Evolutionary conservation across 106 monocot genomes (phyloP).

Genomic region (Posidonia australis): DNA sequence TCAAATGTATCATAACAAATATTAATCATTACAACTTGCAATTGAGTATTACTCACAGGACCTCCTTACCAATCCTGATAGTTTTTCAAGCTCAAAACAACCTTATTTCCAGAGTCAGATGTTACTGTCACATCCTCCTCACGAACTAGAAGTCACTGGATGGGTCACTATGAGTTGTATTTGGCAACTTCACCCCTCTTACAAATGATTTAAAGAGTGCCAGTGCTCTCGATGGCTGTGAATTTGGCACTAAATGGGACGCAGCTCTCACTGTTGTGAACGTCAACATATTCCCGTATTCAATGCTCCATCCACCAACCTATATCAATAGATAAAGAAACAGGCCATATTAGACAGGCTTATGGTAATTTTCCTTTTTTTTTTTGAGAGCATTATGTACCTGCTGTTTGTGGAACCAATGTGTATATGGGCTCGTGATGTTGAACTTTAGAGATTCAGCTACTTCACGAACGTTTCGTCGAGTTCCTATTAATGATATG

Average conservation of each 20-base stretch:
- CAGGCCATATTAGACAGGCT: no score
- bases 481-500: constrained; percentile 67
- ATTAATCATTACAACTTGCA: no score
- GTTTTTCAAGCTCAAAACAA: no score
- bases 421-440: constrained; percentile 55
- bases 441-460: constrained; percentile 49
- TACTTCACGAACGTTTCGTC: constrained; percentile 72
- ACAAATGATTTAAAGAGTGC: constrained; percentile 51
- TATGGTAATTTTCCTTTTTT: no score
- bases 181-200: constrained; percentile 38
- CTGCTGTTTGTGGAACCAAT: constrained; percentile 88
- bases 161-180: no score
- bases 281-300: constrained; percentile 62
- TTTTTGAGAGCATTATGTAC: constrained; percentile 21
- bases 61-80: no score
- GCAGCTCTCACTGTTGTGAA: constrained; percentile 74
- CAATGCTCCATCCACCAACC: constrained; percentile 72
- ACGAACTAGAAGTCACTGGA: no score
- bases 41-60: no score
- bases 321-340: constrained; percentile 9
- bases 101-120: no score
- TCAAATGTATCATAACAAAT: no score
- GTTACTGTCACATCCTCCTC: no score
- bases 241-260: constrained; percentile 65
- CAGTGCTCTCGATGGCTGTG: constrained; percentile 58